Evolutionary conservation across 2,329 filamentous ascomycete genomes (phyloP), one percentile per base, ranked within the genome.

Genomic region (Calonectria henricotiae): DNA sequence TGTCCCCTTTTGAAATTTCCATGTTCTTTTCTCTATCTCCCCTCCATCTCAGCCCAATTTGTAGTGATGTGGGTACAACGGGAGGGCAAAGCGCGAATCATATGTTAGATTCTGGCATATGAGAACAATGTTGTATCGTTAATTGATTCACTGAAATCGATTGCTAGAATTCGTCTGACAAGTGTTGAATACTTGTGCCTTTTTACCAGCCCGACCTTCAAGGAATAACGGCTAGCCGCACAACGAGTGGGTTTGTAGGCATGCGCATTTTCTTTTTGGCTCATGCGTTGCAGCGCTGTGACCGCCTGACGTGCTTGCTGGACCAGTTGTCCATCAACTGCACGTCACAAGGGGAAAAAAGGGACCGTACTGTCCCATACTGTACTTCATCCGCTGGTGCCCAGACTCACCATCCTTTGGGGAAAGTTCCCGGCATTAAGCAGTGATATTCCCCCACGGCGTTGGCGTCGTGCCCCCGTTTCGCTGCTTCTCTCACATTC

Each of bases 271-370:
- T 43, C 43, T 44, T 61, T 61, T 61, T 44, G 55, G 39, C 37
- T 44, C 20, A 49, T 41, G 30, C n/a, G 43, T 25, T 20, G 37
- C 43, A 60, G 46, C 58, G 55, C 62, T 54, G 54, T 65, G 47
- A 58, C 62, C 62, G 67, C 66, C 61, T 69, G 54, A 65, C 32
- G 35, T 64, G 43, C 20, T 20, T 30, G 58, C 44, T 60, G n/a
- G 15, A 8, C 49, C 39, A 37, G 20, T 39, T 12, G 35, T 39
- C 35, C 25, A 30, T 46, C 51, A 49, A 41, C 60, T 61, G 47
- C 60, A 64, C 67, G 54, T 65, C 67, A 63, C 55, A 37, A 54
- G 51, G 51, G 9, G 23, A 39, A 55, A 37, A 37, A 15, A 20
- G 32, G n/a, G 35, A 61, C 25, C 20, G 17, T 44, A 30, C 55